Evolutionary conservation across 2,329 filamentous ascomycete genomes (phyloP), one percentile per base, ranked within the genome.

Genomic region (Pseudogymnoascus sp.): DNA sequence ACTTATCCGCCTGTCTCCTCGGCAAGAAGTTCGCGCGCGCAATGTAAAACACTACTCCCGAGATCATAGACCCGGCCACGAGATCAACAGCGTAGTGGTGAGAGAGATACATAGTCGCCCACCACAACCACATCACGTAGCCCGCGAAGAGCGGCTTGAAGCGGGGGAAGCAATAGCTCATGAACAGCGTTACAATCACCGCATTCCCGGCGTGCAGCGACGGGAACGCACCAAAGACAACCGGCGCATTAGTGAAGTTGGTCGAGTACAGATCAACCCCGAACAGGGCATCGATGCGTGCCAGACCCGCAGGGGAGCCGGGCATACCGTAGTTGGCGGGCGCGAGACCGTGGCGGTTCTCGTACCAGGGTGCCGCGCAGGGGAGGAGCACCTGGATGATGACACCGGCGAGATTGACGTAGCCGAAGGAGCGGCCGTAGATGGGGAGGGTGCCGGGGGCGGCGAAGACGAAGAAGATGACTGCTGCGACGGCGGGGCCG

Each of bases 81-180:
- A 97, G 80, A 74, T 97, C 93, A 40, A 97, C 89, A 33, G 92
- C 93, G 73, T 97, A 97, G 78, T 97, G 93, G 76, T 97, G 93
- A 71, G 90, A 95, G 60, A 97, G 84, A 73, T 97, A 97, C 91
- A 97, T 96, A 68, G 93, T 97, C 10, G 92, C 89, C 92, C 93
- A 97, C 90, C 92, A 97, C 70, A 97, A 87, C 93, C 93, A 97
- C 72, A 89, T 83, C 48, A 89, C 88, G 75, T 97, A 97, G 66
- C 83, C 80, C 66, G 92, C 83, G 76, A 95, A 96, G 60, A 94
- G 76, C 10, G 87, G 85, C 67, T 89, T 86, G 67, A 95, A 82
- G 64, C 85, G 86, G 4, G 93, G 93, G 80, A 97, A 97, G 73
- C 90, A 87, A 75, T 95, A 88, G 75, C 88, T 90, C 87, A 97